Evolutionary conservation across 1,284 basidiomycete species (phyloP).

Genomic region (Phylloboletellus chloephorus): DNA sequence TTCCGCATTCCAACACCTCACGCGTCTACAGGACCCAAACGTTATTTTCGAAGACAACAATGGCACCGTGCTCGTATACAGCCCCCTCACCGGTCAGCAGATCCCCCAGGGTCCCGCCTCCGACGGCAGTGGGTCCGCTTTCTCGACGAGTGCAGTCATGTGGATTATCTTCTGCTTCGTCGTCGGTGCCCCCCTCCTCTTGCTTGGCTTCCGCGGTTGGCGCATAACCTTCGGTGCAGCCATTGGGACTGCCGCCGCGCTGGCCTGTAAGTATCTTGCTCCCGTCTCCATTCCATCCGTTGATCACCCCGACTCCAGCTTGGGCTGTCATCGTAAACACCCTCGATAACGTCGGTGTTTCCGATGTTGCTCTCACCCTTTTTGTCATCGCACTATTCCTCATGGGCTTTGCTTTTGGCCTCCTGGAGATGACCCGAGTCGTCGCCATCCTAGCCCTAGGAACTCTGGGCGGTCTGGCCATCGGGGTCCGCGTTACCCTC

Average conservation of each 20-base stretch:
- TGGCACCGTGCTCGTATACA: constrained; percentile 42
- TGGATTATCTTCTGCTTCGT: constrained; percentile 53
- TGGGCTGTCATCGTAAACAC: constrained; percentile 61
- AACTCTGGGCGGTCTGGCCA: constrained; percentile 48
- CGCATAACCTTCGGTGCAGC: constrained; percentile 50
- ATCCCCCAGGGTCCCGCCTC: constrained; percentile 52
- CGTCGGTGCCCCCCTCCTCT: constrained; percentile 48
- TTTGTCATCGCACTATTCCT: constrained; percentile 46
- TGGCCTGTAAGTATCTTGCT: constrained; percentile 40
- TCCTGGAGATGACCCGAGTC: constrained; percentile 44
- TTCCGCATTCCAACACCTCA: constrained; percentile 16
- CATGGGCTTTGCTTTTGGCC: constrained; percentile 47
- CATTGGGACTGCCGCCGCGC: constrained; percentile 43
- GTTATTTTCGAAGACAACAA: constrained; percentile 36
- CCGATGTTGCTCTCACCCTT: constrained; percentile 47
- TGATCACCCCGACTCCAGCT: constrained; percentile 32
- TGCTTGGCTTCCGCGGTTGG: constrained; percentile 52
- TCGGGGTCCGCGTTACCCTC: constrained; percentile 52
- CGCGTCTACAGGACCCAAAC: constrained; percentile 22
- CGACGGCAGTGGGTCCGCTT: constrained; percentile 52
- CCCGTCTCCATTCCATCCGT: constrained; percentile 1
- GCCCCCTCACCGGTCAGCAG: constrained; percentile 37
- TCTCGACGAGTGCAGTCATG: constrained; percentile 44
- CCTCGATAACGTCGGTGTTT: constrained; percentile 41
- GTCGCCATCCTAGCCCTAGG: constrained; percentile 44